Evolutionary conservation across 2,329 filamentous ascomycete genomes (phyloP).

Genomic region (Exophiala mesophila): DNA sequence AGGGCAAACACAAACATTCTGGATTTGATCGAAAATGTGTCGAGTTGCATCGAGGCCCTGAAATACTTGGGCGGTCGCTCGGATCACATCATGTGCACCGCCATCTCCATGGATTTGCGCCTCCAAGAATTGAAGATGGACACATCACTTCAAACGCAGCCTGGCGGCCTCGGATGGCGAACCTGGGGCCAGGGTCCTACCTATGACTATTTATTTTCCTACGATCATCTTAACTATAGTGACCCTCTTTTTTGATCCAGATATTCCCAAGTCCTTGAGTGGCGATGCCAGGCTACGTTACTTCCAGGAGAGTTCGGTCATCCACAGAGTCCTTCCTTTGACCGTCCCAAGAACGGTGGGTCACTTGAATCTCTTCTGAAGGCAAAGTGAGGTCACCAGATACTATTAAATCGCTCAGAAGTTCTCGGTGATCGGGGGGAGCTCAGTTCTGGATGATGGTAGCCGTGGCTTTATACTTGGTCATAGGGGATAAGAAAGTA

Average conservation of each 20-base stretch:
- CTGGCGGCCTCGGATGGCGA: slow-evolving; percentile 3
- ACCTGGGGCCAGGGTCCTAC: slow-evolving; percentile 4
- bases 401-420: slow-evolving; percentile 2
- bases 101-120: slow-evolving; percentile 3
- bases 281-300: slow-evolving; percentile 1
- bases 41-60: slow-evolving; percentile 4
- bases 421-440: slow-evolving; percentile 1
- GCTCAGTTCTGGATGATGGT: slow-evolving; percentile 3
- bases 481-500: slow-evolving; percentile 9
- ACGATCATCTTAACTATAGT: slow-evolving; percentile 5
- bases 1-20: slow-evolving; percentile 3
- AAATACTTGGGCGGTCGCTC: slow-evolving; percentile 6
- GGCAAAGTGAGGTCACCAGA: slow-evolving; percentile 2
- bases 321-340: slow-evolving; percentile 1
- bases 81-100: slow-evolving; percentile 4
- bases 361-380: slow-evolving; percentile 1
- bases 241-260: slow-evolving; percentile 2
- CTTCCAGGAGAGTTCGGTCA: slow-evolving; percentile 2
- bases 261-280: background rate
- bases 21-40: slow-evolving; percentile 4
- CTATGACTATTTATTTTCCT: slow-evolving; percentile 3
- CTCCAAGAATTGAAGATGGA: slow-evolving; percentile 6
- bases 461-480: slow-evolving; percentile 7
- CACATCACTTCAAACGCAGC: slow-evolving; percentile 3
- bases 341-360: slow-evolving; percentile 1